Evolutionary conservation across 2,329 filamentous ascomycete species (phyloP), one percentile per base, ranked within the genome.

Genomic region (Endothia cerciana): DNA sequence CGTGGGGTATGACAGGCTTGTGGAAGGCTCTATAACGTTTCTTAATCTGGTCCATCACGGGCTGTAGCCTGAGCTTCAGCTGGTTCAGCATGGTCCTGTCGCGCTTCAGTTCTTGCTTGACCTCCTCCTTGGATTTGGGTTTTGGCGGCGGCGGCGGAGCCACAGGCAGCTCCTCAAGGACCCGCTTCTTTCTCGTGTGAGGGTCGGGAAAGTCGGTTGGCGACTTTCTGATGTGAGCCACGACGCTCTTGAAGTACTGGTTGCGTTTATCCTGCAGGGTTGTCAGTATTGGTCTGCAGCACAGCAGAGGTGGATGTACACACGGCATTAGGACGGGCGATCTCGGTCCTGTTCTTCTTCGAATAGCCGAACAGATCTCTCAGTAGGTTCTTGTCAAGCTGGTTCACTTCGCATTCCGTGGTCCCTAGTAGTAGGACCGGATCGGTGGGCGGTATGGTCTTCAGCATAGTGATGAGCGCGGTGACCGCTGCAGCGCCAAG

Each of bases 31-130:
- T 92, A 79, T 97, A 97, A 75, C 91, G 93, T 68, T 85, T 84
- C 76, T 97, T 95, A 74, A 99, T 92, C 78, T 97, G 93, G 71
- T 99, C 94, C 93, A 99, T 97, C 71, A 98, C 92, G 1, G 92
- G 93, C 77, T 97, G 94, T 63, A 99, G 88, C 62, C 90, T 83
- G 47, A 97, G 89, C 80, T 98, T 99, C 70, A 99, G 82, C 66
- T 90, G 82, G 75, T 98, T 97, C 63, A 98, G 83, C 13, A 90
- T 87, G 69, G 94, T 89, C 59, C 92, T 89, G 74, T 99, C 96
- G 69, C 87, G 87, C 77, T 93, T 91, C 77, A 91, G 91, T 75
- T 94, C 88, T 2, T 86, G 87, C 74, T 93, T 93, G 66, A 91
- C 84, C 73, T 97, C 92, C 64, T 91, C 91, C 74, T 93, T 94